Evolutionary conservation across 148 eudicot species (phyloP).

Genomic region (Silene latifolia): DNA sequence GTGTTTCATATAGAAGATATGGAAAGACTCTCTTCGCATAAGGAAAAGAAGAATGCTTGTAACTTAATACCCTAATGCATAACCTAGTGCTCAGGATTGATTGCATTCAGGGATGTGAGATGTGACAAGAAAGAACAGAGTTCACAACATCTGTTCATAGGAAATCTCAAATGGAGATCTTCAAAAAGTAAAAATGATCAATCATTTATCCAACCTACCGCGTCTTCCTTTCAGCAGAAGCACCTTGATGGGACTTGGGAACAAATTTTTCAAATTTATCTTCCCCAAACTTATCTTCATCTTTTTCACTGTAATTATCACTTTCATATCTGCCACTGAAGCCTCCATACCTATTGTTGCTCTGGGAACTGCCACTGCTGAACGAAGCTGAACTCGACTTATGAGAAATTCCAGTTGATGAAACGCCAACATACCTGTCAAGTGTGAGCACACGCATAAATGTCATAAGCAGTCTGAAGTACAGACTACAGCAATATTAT

Average conservation of each 20-base stretch:
- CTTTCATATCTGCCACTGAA: constrained; percentile 53
- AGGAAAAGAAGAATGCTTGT: neutral
- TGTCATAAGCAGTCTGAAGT: constrained; percentile 3
- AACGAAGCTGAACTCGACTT: constrained; percentile 70
- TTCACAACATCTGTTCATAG: neutral
- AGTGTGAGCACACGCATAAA: constrained; percentile 32
- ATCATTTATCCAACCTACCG: constrained; percentile 41
- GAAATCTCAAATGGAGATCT: too few species aligned
- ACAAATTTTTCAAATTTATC: constrained; percentile 53
- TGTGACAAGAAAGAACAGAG: neutral
- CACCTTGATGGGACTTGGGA: constrained; percentile 49
- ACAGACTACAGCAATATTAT: neutral
- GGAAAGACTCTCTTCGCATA: too few species aligned
- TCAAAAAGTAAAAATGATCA: neutral
- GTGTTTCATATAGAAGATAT: too few species aligned
- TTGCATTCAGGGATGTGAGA: neutral
- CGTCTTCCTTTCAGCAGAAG: constrained; percentile 35
- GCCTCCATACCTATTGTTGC: constrained; percentile 69
- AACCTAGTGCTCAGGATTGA: neutral
- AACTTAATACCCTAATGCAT: neutral
- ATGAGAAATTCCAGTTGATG: constrained; percentile 76
- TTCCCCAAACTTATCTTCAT: constrained; percentile 53
- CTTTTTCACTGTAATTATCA: constrained; percentile 50
- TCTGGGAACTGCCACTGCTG: constrained; percentile 49
- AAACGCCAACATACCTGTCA: constrained; percentile 84